Percentiles rank a stretch among this genome's conserved stretches.
These are phyloP conservation scores for Cucumis sativus DNA, from an alignment of 306 rosid genomes.

Conservation along the genomic window Cucumber_9930_V3 NC_026660.2:15903501-15904000, in stretches of 20 bases:
- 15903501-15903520: neutral
- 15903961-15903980: slow-evolving; percentile 96
- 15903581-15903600: neutral
- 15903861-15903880: neutral
- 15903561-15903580: neutral
- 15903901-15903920: slow-evolving; percentile 82
- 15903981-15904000: slow-evolving; percentile 98
- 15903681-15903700: slow-evolving; percentile 89
- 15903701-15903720: slow-evolving; percentile 91
- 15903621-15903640: neutral
- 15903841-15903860: neutral
- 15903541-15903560: neutral
- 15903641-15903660: slow-evolving; percentile 50
- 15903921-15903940: slow-evolving; percentile 87
- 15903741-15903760: neutral
- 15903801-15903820: too few species aligned
- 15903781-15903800: neutral
- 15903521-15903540: neutral
- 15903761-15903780: neutral
- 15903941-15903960: slow-evolving; percentile 98
- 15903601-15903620: neutral
- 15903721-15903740: slow-evolving; percentile 46
- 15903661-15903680: slow-evolving; percentile 94
- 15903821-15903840: too few species aligned
- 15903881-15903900: neutral